phyloP scores from a whole-genome alignment of 169 alveolate genomes.

The Amoebophrya sp. region DNA sequence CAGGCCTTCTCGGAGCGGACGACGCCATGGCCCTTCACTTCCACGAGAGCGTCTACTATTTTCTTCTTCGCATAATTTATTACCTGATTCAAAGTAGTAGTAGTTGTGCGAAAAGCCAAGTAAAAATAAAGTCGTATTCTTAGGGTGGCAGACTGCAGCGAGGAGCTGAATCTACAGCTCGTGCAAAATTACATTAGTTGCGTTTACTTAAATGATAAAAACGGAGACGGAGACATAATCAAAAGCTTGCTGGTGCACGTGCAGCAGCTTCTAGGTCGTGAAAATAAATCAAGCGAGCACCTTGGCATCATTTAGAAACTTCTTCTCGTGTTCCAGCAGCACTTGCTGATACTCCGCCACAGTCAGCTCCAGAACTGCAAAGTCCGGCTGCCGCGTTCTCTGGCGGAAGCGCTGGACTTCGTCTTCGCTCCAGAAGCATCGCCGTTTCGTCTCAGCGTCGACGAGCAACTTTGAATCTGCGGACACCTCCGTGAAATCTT shows the following conservation, averaged over 20 bases:
- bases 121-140: too few relatives aligned
- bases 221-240: too few relatives aligned
- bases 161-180: too few relatives aligned
- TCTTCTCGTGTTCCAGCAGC: neutral
- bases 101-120: too few relatives aligned
- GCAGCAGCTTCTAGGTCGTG: too few relatives aligned
- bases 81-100: too few relatives aligned
- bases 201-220: too few relatives aligned
- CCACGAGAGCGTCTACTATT: neutral
- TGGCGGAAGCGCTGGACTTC: neutral
- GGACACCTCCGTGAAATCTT: neutral
- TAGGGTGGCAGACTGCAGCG: too few relatives aligned
- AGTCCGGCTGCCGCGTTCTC: neutral
- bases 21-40: neutral
- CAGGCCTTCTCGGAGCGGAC: slow-evolving; percentile 8
- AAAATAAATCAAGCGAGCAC: too few relatives aligned
- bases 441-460: slow-evolving; percentile 1
- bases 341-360: neutral
- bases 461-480: neutral
- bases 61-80: neutral
- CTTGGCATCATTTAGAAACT: neutral
- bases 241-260: too few relatives aligned
- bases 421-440: neutral
- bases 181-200: too few relatives aligned
- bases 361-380: neutral